Base-by-base conservation (phyloP, 2,329 filamentous ascomycete genomes). In the Simplicillium sp. region DNA sequence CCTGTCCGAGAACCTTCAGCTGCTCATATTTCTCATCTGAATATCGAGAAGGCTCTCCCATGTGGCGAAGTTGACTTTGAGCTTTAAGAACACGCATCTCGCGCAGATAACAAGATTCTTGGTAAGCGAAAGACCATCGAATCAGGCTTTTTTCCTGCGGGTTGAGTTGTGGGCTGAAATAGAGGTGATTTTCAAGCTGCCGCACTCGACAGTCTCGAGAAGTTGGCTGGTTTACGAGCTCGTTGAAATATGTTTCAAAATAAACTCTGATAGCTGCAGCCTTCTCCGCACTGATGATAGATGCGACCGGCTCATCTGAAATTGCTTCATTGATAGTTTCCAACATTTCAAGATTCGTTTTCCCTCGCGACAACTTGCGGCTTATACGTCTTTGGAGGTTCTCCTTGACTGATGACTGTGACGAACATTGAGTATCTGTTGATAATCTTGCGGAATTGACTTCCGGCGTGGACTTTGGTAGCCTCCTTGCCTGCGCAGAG, bases 1-100 rank as follows among this genome's bases (percentile, higher is more conserved):
- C 90, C 57, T 92, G 94, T 0, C 92, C 89, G 5, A 97, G 70
- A 14, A 94, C 72, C 50, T 88, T 85, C 25, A 97, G 64, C 11
- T 82, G 71, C 48, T 95, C 84, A 53, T 90, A 96, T 70, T 56
- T 56, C 11, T 60, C 52, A 14, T 46, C 46, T 8, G 48, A 50
- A 2, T 53, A 42, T 3, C 18, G 36, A 1, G 37, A 36, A 6
- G 44, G 40, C 4, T 41, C 42, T 9, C 39, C 41, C 3, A 29
- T 46, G 15, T 40, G 25, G 20, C 41, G 37, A 29, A 48, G 38
- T 20, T 66, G 44, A 13, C 74, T 76, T 35, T 72, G 76, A 11
- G 76, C 70, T 52, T 85, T 87, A 53, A 94, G 67, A 0, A 75
- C 75, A 7, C 90, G 77, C 29, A 67, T 71, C 51, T 88, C 80